Conservation (phyloP, 75 land plant genomes). For the Adiantum capillusveneris region DNA sequence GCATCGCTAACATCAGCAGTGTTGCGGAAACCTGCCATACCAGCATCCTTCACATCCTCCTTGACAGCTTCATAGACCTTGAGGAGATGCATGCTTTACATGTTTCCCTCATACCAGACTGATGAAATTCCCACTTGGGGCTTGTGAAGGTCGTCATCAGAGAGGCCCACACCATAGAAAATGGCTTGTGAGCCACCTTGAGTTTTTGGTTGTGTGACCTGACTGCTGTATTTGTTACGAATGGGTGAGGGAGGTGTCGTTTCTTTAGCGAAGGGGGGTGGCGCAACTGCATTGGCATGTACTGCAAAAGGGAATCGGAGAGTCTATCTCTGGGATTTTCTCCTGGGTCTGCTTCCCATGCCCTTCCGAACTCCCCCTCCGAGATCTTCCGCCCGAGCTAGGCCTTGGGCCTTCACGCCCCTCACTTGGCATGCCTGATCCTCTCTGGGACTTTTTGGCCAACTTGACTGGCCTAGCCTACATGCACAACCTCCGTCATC, state of each 20-base stretch:
- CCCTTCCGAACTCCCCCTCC: too few species aligned
- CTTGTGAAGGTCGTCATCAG: constrained; percentile 70
- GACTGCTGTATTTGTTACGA: constrained; percentile 80
- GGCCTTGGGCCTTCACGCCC: too few species aligned
- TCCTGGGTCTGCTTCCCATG: too few species aligned
- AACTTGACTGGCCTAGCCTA: too few species aligned
- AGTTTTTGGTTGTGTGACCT: constrained; percentile 86
- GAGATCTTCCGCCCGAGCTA: too few species aligned
- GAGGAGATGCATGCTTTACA: constrained; percentile 91
- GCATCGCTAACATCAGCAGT: constrained; percentile 92
- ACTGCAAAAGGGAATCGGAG: too few species aligned
- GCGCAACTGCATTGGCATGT: constrained; percentile 8
- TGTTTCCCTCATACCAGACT: constrained; percentile 98
- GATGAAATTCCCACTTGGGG: constrained; percentile 95
- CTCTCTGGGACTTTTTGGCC: too few species aligned
- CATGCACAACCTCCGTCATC: too few species aligned
- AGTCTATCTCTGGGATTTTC: too few species aligned
- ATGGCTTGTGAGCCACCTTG: constrained; percentile 96
- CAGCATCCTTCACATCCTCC: constrained; percentile 71
- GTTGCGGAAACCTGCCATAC: constrained; percentile 82
- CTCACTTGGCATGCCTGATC: too few species aligned
- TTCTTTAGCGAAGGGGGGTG: constrained; percentile 3
- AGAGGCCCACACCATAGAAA: constrained; percentile 80
- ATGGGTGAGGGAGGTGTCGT: not conserved
- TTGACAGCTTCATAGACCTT: constrained; percentile 70